Evolutionary conservation across 2,329 filamentous ascomycete species (phyloP), one percentile per base, ranked within the genome.

Genomic region (Gyromitra esculenta): DNA sequence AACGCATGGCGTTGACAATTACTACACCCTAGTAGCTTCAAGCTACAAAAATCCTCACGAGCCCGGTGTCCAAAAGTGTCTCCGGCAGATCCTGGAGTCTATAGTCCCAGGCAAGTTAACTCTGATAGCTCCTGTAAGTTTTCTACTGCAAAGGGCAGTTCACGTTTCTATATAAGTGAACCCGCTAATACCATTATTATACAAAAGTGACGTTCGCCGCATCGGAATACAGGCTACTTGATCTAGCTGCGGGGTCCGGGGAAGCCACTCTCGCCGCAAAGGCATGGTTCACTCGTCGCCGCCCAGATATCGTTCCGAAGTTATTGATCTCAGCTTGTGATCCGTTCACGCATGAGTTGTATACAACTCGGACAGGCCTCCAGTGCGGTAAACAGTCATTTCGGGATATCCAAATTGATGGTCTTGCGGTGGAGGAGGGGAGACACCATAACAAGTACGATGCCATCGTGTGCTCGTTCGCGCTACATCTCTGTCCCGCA

Each of bases 401-500:
- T 31, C 41, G 57, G 6, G 68, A 73, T 54, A 78, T 72, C n/a
- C 74, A 68, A 59, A 18, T 77, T 73, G 6, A 77, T 83, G 5
- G 57, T 81, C 0, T 69, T 1, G 77, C 43, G 15, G 75, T 77
- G 15, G 66, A 52, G 15, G 64, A 52, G n/a, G 65, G 64, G n/a
- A 43, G 62, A n/a, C 60, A 21, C 5, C 66, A 59, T 9, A 62
- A 54, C n/a, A 63, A 83, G 7, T 76, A 81, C 7, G 79, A 83
- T n/a, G 81, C 84, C 31, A 77, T 76, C 37, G 84, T 84, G 0
- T 85, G 70, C 18, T 75, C 71, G 2, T 77, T 77, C 59, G 75
- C 75, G 85, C 73, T 88, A 86, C 81, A 86, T 88, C 80, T 84
- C 85, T 45, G 84, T 87, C 54, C 78, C 86, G 86, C 75, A 82